Evolutionary conservation across 176 grass and related monocot genomes (phyloP).

Genomic region (Eragrostis nindensis): DNA sequence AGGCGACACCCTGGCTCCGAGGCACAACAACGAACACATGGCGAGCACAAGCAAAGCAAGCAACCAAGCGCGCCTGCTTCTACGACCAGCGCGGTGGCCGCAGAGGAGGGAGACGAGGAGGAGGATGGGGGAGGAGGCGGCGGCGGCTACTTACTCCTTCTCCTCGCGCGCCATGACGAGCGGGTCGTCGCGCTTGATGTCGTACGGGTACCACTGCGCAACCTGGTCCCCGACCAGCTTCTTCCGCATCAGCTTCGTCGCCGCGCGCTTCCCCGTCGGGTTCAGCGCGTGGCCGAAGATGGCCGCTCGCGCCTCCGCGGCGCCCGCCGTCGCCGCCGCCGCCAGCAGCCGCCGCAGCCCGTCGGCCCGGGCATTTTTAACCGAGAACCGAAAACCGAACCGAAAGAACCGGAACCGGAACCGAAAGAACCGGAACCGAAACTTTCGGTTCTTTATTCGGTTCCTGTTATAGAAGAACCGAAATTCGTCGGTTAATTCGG

Average conservation of each 20-base stretch:
- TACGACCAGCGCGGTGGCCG: no score
- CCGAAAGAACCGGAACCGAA: no score
- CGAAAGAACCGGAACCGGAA: no score
- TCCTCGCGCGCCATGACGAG: slow-evolving; percentile 64
- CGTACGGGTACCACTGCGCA: slow-evolving; percentile 80
- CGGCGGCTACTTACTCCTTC: slow-evolving; percentile 59
- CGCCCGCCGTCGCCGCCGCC: slow-evolving; percentile 55
- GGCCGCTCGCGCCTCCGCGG: slow-evolving; percentile 57
- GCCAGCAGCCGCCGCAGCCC: slow-evolving; percentile 56
- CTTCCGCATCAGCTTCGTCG: slow-evolving; percentile 74
- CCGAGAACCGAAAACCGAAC: no score
- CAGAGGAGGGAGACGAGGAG: background rate
- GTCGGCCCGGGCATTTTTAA: no score
- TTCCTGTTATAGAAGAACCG: no score
- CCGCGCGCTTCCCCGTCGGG: slow-evolving; percentile 59
- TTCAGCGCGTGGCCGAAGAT: slow-evolving; percentile 72
- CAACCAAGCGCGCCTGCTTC: background rate
- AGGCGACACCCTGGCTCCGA: background rate
- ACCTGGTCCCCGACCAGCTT: slow-evolving; percentile 68
- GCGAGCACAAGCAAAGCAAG: background rate
- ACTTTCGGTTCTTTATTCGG: no score
- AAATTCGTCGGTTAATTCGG: no score
- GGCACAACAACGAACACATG: slow-evolving; percentile 6
- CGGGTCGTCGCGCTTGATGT: slow-evolving; percentile 71
- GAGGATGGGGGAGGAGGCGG: background rate